Evolutionary conservation across 2,329 filamentous ascomycete genomes (phyloP).

Genomic region (Whalleya microplaca): DNA sequence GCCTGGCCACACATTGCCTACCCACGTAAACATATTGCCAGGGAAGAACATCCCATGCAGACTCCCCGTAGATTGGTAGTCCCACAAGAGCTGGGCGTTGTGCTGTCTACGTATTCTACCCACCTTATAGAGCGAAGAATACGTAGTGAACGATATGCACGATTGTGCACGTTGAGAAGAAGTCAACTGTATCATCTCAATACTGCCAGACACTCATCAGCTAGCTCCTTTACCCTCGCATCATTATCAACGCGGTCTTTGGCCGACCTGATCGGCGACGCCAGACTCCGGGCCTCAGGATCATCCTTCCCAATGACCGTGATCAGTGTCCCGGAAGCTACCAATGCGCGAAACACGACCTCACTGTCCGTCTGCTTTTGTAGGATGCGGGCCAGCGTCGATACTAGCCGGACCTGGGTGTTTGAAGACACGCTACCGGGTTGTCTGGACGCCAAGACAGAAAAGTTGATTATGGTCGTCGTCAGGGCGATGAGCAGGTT

Average conservation of each 20-base stretch:
- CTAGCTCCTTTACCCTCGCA: slow-evolving; percentile 50
- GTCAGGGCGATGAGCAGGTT: slow-evolving; percentile 83
- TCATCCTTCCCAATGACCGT: slow-evolving; percentile 55
- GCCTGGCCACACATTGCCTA: too few species aligned
- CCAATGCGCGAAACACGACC: slow-evolving; percentile 79
- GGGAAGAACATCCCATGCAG: too few species aligned
- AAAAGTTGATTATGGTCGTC: slow-evolving; percentile 83
- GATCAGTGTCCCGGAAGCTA: slow-evolving; percentile 80
- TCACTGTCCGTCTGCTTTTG: slow-evolving; percentile 74
- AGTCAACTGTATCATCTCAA: slow-evolving; percentile 27
- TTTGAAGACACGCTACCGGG: slow-evolving; percentile 38
- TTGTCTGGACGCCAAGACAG: slow-evolving; percentile 67
- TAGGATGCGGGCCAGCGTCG: slow-evolving; percentile 66
- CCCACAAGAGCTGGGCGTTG: too few species aligned
- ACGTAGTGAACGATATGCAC: too few species aligned
- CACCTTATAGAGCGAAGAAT: too few species aligned
- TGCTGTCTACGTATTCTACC: too few species aligned
- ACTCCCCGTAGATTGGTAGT: too few species aligned
- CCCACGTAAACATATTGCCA: too few species aligned
- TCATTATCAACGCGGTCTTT: slow-evolving; percentile 53
- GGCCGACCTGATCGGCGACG: slow-evolving; percentile 47
- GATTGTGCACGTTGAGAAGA: background rate
- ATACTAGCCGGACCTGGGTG: slow-evolving; percentile 56
- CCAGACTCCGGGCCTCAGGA: slow-evolving; percentile 47
- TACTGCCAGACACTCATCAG: slow-evolving; percentile 49